These are phyloP conservation scores for Cryptococcus depauperatus DNA, from an alignment of 1,284 basidiomycete genomes.

Conservation along the genomic window DNA sequence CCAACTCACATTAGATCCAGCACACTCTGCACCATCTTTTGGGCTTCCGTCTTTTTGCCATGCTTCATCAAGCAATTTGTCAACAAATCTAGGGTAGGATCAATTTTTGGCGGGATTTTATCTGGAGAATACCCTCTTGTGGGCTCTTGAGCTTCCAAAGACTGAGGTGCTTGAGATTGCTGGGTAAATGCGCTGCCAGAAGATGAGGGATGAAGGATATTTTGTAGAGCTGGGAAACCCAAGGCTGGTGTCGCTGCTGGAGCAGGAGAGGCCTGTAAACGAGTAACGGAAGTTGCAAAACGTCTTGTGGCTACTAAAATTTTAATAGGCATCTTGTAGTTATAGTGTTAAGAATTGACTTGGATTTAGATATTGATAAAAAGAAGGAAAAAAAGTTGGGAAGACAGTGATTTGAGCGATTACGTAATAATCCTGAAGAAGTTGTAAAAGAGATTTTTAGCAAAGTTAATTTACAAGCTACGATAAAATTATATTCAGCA, in stretches of 20 bases:
- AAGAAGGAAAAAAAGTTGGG: background rate
- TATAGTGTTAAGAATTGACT: too few species aligned
- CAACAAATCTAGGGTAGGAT: conserved; percentile 67
- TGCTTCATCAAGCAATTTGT: conserved; percentile 59
- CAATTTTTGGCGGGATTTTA: conserved; percentile 58
- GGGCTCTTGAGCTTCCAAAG: background rate
- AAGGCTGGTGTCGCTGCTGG: conserved; percentile 1
- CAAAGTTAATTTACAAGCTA: background rate
- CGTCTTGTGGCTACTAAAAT: conserved; percentile 6
- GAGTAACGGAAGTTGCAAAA: conserved; percentile 1
- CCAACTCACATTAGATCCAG: conserved; percentile 45
- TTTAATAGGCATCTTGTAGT: conserved; percentile 14
- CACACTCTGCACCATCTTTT: conserved; percentile 54
- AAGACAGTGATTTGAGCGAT: background rate
- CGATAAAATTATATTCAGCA: background rate
- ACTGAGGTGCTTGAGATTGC: conserved; percentile 3
- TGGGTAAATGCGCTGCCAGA: conserved; percentile 4
- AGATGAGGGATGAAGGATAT: conserved; percentile 10
- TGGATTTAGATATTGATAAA: background rate
- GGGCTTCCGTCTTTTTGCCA: conserved; percentile 62
- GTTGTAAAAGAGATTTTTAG: conserved; percentile 3
- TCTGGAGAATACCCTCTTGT: conserved; percentile 28
- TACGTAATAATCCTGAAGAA: conserved; percentile 8
- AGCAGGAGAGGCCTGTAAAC: background rate
- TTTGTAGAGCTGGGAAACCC: background rate